Conservation (phyloP, 2,329 filamentous ascomycete species). For the Cercospora sojina region DNA sequence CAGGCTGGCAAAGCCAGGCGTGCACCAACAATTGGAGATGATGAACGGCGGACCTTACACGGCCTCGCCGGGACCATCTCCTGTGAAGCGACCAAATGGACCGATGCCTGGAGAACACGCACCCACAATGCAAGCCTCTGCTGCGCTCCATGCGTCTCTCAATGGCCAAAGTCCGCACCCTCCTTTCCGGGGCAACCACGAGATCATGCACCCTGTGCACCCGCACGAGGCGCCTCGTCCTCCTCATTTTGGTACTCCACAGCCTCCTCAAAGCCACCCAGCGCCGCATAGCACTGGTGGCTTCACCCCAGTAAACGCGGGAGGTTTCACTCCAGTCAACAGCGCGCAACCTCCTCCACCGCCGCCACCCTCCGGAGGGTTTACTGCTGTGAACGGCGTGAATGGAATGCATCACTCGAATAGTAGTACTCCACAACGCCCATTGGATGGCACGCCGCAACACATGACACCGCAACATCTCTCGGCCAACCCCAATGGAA, state of each 20-base stretch:
- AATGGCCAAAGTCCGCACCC: slow-evolving; percentile 38
- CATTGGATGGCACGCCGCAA: slow-evolving; percentile 54
- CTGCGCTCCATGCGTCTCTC: slow-evolving; percentile 57
- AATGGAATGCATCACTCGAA: slow-evolving; percentile 42
- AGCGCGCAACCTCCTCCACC: slow-evolving; percentile 37
- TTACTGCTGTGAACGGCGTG: slow-evolving; percentile 59
- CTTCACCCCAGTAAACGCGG: slow-evolving; percentile 70
- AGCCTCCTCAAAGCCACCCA: slow-evolving; percentile 41
- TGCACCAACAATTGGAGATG: slow-evolving; percentile 91
- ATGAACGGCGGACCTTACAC: slow-evolving; percentile 92
- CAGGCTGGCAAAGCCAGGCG: slow-evolving; percentile 83
- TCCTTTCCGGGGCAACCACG: slow-evolving; percentile 17
- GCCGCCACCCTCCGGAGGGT: slow-evolving; percentile 38
- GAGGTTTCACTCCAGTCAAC: slow-evolving; percentile 67
- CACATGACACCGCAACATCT: slow-evolving; percentile 24
- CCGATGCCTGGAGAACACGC: slow-evolving; percentile 59
- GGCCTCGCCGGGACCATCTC: slow-evolving; percentile 70
- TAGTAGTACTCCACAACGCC: slow-evolving; percentile 28
- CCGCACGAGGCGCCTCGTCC: slow-evolving; percentile 29
- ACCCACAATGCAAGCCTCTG: slow-evolving; percentile 61
- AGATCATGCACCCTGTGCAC: slow-evolving; percentile 30
- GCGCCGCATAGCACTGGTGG: slow-evolving; percentile 61
- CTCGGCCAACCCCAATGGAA: slow-evolving; percentile 30
- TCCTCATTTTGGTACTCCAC: slow-evolving; percentile 47
- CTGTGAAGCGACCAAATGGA: slow-evolving; percentile 59